Conservation (phyloP, 2,329 filamentous ascomycete species). For the Aspergillus pseudonomiae region DNA sequence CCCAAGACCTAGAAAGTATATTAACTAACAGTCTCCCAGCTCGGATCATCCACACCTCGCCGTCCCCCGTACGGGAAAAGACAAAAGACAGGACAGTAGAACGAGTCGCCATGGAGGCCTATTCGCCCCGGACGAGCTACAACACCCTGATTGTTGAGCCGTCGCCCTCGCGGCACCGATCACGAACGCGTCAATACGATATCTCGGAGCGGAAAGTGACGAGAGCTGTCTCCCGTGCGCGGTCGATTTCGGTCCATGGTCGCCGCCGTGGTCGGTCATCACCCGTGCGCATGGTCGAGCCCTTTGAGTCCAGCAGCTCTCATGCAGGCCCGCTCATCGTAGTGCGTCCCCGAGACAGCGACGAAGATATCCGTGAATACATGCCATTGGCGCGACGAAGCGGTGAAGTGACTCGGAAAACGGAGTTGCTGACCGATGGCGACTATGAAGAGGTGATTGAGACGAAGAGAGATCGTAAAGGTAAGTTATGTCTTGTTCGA, state of each 20-base stretch:
- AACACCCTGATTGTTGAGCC: constrained; percentile 39
- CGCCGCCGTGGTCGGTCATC: constrained; percentile 40
- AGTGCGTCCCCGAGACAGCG: constrained; percentile 51
- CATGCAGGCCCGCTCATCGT: constrained; percentile 54
- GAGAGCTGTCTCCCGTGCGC: constrained; percentile 34
- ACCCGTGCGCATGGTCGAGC: constrained; percentile 39
- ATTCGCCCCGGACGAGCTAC: constrained; percentile 31
- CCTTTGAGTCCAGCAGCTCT: constrained; percentile 40
- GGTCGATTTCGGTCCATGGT: constrained; percentile 39
- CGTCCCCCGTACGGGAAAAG: constrained; percentile 28
- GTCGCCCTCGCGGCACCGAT: constrained; percentile 30
- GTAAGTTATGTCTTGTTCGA: constrained; percentile 69
- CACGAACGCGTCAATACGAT: constrained; percentile 30
- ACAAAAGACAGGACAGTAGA: constrained; percentile 28
- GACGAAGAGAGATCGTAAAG: constrained; percentile 89
- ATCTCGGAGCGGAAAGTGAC: constrained; percentile 31
- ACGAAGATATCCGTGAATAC: constrained; percentile 71
- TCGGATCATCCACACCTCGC: constrained; percentile 26
- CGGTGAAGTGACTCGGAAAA: constrained; percentile 36
- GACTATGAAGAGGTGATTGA: constrained; percentile 56
- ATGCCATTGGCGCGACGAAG: constrained; percentile 62
- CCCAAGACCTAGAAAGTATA: not conserved
- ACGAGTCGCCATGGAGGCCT: constrained; percentile 31
- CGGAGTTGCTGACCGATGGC: constrained; percentile 40
- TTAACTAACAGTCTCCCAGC: constrained; percentile 18